Evolutionary conservation across 1,284 basidiomycete species (phyloP).

Genomic region (Cystobasidiaceae sp.): DNA sequence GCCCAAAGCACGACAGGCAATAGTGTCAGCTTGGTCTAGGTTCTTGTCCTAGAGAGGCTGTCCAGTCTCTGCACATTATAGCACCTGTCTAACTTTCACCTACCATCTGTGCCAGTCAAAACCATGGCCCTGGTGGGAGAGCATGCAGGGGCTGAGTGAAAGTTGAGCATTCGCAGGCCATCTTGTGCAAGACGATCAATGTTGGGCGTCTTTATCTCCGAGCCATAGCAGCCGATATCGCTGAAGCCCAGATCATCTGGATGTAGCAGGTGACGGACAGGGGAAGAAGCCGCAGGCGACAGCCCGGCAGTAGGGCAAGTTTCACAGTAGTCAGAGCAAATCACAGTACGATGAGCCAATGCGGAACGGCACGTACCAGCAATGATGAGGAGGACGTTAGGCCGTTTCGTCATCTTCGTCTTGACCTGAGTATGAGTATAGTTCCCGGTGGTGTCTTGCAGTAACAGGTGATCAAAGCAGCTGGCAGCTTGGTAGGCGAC

Average conservation of each 20-base stretch:
- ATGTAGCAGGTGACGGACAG: neutral
- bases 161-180: conserved; percentile 31
- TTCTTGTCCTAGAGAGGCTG: neutral
- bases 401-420: neutral
- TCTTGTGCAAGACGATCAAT: conserved; percentile 33
- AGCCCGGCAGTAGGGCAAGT: neutral
- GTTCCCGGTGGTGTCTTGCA: too few relatives aligned
- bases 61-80: neutral
- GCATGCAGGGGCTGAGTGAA: conserved; percentile 38
- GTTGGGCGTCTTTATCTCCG: conserved; percentile 35
- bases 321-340: neutral
- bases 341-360: neutral
- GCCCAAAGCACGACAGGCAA: too few relatives aligned
- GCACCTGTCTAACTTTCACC: neutral
- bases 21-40: neutral
- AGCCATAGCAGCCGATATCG: conserved; percentile 31
- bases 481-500: too few relatives aligned
- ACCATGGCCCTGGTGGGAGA: conserved; percentile 10
- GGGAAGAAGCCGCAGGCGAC: too few relatives aligned
- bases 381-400: conserved; percentile 34
- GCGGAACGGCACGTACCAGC: conserved; percentile 21
- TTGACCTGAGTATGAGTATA: too few relatives aligned
- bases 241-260: neutral
- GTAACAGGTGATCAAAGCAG: too few relatives aligned
- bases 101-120: neutral